phyloP scores from a whole-genome alignment of 495 filamentous ascomycete genomes.

The Xylaria grammica region DNA sequence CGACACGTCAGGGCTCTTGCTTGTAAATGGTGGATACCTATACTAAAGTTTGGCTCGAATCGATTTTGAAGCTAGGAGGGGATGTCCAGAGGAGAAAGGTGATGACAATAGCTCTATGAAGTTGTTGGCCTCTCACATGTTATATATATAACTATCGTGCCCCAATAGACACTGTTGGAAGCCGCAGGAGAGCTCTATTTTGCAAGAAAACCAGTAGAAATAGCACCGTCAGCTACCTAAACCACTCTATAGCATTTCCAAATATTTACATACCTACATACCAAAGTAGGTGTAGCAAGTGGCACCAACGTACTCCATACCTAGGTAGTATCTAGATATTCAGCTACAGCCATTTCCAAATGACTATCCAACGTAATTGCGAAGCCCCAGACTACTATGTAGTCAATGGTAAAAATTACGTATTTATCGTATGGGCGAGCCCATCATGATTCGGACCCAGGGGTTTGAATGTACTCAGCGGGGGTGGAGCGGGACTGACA shows the following conservation, averaged over 20 bases:
- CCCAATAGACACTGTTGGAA: slow-evolving; percentile 7
- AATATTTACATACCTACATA: no score
- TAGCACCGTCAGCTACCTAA: no score
- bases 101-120: slow-evolving; percentile 3
- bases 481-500: slow-evolving; percentile 1
- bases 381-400: no score
- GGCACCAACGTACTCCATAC: no score
- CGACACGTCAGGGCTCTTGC: slow-evolving; percentile 34
- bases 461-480: neutral
- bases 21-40: slow-evolving; percentile 38
- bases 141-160: slow-evolving; percentile 10
- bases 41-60: slow-evolving; percentile 17
- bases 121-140: neutral
- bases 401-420: no score
- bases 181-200: neutral
- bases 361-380: neutral
- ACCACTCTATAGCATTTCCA: no score
- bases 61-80: neutral
- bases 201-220: no score
- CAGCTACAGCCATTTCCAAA: neutral
- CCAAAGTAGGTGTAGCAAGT: no score
- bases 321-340: no score
- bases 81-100: slow-evolving; percentile 7
- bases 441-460: neutral
- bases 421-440: neutral